Percentiles rank a stretch among this genome's conserved stretches.
phyloP scores from a whole-genome alignment of 164 flowering plant species.

The Hamamelis virginiana region DNA sequence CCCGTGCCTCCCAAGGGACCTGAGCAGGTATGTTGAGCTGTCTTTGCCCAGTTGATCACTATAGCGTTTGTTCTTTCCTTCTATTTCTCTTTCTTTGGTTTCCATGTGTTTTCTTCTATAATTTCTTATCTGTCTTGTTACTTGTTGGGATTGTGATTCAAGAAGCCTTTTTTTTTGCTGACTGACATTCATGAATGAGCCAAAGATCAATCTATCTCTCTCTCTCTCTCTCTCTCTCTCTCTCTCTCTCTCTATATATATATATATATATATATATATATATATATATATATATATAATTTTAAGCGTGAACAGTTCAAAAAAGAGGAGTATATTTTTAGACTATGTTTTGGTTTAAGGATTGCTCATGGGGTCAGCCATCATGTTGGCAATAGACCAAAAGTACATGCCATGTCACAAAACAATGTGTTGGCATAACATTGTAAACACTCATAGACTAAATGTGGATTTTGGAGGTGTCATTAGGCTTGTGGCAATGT shows the following conservation, averaged over 20 bases:
- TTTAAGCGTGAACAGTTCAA: too few relatives aligned
- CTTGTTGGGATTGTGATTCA: background rate
- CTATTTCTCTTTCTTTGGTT: background rate
- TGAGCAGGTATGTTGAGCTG: constrained; percentile 56
- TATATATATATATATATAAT: too few relatives aligned
- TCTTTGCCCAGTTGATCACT: background rate
- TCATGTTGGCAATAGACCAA: too few relatives aligned
- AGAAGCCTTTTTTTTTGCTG: background rate
- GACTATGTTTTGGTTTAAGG: background rate
- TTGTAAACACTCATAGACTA: too few relatives aligned
- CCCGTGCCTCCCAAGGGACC: constrained; percentile 66
- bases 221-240: too few relatives aligned
- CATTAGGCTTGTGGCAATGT: background rate
- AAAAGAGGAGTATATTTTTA: too few relatives aligned
- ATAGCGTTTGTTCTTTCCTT: background rate
- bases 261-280: too few relatives aligned
- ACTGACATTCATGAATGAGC: background rate
- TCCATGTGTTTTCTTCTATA: background rate
- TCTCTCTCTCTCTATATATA: too few relatives aligned
- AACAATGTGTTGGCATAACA: too few relatives aligned
- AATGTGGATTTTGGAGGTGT: too few relatives aligned
- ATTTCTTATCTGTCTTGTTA: background rate
- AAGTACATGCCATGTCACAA: too few relatives aligned
- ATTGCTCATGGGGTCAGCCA: too few relatives aligned
- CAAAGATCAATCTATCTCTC: background rate